Conservation (phyloP, 2,329 filamentous ascomycete genomes). For the Nemania abortiva region DNA sequence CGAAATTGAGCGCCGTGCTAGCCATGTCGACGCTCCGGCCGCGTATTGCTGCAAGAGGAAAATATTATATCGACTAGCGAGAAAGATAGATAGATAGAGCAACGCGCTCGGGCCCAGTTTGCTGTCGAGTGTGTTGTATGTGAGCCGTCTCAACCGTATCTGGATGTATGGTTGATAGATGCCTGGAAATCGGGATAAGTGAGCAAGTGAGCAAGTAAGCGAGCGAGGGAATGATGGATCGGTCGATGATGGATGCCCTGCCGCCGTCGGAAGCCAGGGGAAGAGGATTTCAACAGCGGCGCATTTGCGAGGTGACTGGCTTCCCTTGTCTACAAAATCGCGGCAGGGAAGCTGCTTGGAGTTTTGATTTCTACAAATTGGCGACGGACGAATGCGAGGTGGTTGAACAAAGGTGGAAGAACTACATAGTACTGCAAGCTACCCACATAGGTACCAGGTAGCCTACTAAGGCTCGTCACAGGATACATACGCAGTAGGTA, state of each 20-base stretch:
- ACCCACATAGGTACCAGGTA: too few relatives aligned
- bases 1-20: slow-evolving; percentile 87
- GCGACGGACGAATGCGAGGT: slow-evolving; percentile 27
- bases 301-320: not conserved
- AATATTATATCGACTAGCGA: not conserved
- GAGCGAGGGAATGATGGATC: not conserved
- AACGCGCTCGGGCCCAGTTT: not conserved
- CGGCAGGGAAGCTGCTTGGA: not conserved
- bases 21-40: slow-evolving; percentile 62
- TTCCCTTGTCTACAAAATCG: not conserved
- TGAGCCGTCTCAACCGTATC: not conserved
- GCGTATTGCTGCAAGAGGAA: slow-evolving; percentile 4
- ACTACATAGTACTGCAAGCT: too few relatives aligned
- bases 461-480: too few relatives aligned
- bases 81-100: not conserved
- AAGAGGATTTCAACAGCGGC: slow-evolving; percentile 23
- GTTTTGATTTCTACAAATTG: not conserved
- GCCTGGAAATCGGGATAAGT: not conserved
- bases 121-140: not conserved
- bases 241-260: slow-evolving; percentile 16
- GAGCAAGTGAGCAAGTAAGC: not conserved
- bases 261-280: slow-evolving; percentile 37
- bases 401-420: slow-evolving; percentile 10
- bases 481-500: not conserved
- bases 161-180: not conserved